These are phyloP conservation scores for Bruguiera sexangula DNA, from an alignment of 345 rosid genomes.

Conservation along the genomic window DNA sequence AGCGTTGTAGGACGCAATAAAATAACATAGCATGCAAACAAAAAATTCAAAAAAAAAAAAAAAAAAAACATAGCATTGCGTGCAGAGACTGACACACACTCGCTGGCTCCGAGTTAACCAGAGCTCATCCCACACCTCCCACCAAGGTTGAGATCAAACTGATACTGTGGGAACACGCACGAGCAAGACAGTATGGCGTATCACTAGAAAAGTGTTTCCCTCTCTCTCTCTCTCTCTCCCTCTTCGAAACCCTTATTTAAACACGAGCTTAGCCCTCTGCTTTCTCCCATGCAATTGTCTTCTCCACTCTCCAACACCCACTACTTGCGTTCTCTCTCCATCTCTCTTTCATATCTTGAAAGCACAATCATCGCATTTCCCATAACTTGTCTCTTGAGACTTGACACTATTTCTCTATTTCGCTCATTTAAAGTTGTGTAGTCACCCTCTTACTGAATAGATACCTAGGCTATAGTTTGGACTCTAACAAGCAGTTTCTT, in stretches of 20 bases:
- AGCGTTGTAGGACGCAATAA: constrained; percentile 1
- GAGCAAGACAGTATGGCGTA: constrained; percentile 36
- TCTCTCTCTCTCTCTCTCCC: constrained; percentile 6
- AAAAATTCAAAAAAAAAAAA: too few relatives aligned
- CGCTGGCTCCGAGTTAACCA: constrained; percentile 20
- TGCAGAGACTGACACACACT: constrained; percentile 39
- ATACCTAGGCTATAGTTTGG: neutral
- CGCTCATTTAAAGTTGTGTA: neutral
- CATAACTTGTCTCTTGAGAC: constrained; percentile 18
- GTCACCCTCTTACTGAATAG: too few relatives aligned
- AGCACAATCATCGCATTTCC: constrained; percentile 11
- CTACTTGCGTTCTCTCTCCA: constrained; percentile 16
- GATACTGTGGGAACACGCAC: constrained; percentile 13
- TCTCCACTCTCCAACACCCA: constrained; percentile 30
- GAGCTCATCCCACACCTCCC: neutral
- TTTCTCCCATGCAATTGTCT: constrained; percentile 48
- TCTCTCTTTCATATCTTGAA: constrained; percentile 2
- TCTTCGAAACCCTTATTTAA: constrained; percentile 41
- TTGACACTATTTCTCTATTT: neutral
- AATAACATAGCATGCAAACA: constrained; percentile 13
- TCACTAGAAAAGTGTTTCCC: constrained; percentile 29
- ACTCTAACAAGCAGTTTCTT: neutral
- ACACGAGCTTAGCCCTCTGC: constrained; percentile 24
- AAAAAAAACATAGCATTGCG: constrained; percentile 25
- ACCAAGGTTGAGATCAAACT: constrained; percentile 10